These are phyloP conservation scores for Talaromyces verruculosus DNA, from an alignment of 2,329 filamentous ascomycete species.

Conservation along the genomic window DNA sequence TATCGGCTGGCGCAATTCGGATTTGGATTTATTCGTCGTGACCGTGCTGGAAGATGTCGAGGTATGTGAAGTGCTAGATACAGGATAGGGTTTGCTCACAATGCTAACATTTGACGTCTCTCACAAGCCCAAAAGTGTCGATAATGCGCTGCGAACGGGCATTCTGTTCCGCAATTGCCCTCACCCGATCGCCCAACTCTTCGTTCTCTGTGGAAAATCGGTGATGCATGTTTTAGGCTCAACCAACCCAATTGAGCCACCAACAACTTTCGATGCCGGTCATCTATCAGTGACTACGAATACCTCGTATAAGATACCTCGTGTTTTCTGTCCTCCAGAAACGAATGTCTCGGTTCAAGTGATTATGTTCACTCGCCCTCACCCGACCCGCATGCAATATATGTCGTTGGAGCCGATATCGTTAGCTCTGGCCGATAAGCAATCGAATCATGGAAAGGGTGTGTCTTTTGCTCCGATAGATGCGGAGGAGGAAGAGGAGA, in stretches of 20 bases:
- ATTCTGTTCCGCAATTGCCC: conserved; percentile 79
- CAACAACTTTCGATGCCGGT: conserved; percentile 60
- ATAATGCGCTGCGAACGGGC: conserved; percentile 80
- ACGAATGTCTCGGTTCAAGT: conserved; percentile 76
- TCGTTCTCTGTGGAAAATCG: conserved; percentile 77
- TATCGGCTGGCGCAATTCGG: conserved; percentile 93
- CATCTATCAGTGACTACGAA: conserved; percentile 65
- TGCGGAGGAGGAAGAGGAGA: conserved; percentile 69
- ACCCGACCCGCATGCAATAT: conserved; percentile 90
- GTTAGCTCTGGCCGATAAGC: conserved; percentile 76
- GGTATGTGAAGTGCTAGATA: conserved; percentile 52
- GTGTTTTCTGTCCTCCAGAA: conserved; percentile 66
- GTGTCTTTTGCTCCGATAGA: conserved; percentile 57
- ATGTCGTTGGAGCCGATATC: conserved; percentile 88
- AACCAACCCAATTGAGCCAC: conserved; percentile 63
- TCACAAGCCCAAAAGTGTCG: conserved; percentile 70
- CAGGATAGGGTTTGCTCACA: not conserved
- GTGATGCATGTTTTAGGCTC: conserved; percentile 84
- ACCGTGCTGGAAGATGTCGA: conserved; percentile 88
- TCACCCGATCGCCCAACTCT: conserved; percentile 76
- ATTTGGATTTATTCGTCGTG: conserved; percentile 84
- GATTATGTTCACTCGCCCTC: conserved; percentile 82
- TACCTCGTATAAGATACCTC: conserved; percentile 59
- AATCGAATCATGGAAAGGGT: conserved; percentile 36
- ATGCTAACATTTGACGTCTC: not conserved